phyloP scores from a whole-genome alignment of 352 stramenopile genomes.

The Elongisporangium undulatum region DNA sequence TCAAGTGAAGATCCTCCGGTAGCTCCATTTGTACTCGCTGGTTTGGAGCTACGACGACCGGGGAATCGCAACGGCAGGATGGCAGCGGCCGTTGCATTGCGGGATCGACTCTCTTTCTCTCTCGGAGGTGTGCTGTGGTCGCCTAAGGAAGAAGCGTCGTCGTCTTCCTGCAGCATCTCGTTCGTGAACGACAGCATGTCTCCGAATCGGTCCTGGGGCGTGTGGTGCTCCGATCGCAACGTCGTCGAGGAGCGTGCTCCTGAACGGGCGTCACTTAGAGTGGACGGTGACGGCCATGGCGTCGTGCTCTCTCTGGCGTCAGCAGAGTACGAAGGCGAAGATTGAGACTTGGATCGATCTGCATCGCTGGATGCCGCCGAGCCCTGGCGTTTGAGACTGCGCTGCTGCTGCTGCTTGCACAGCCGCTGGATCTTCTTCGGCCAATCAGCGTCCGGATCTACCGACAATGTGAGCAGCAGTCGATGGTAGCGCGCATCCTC shows the following conservation, averaged over 20 bases:
- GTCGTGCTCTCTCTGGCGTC: not conserved
- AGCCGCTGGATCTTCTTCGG: conserved; percentile 45
- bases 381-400: not conserved
- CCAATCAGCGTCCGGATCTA: conserved; percentile 56
- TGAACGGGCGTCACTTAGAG: not conserved
- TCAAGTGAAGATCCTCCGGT: not conserved
- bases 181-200: conserved; percentile 31
- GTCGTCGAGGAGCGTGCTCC: not conserved
- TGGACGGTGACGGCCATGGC: not conserved
- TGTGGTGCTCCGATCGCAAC: not conserved
- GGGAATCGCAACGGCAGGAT: not conserved
- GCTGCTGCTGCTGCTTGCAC: not conserved
- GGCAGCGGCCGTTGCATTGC: conserved; percentile 3
- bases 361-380: not conserved
- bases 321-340: not conserved
- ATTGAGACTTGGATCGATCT: not conserved
- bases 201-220: conserved; percentile 29
- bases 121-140: not conserved
- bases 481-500: conserved; percentile 56
- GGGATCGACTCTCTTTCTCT: conserved; percentile 4
- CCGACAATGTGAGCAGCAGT: conserved; percentile 43
- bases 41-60: not conserved
- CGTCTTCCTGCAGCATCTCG: not conserved
- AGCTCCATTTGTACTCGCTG: not conserved
- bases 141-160: not conserved